phyloP scores from a whole-genome alignment of 768 basidiomycete species.

The Panaeolus cyanescens region DNA sequence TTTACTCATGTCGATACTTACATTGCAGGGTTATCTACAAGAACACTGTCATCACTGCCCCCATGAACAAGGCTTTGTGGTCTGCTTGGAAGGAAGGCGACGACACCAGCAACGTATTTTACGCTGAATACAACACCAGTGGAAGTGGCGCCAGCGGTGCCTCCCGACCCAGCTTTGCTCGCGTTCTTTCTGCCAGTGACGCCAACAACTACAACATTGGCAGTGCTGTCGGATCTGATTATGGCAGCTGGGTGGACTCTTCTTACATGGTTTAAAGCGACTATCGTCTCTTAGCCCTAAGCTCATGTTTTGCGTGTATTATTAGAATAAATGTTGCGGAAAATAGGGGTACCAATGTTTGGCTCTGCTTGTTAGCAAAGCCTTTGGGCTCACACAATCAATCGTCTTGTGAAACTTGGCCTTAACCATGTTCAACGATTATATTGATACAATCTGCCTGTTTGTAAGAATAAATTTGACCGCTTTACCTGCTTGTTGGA shows the following conservation, averaged over 20 bases:
- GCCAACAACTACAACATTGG: conserved; percentile 41
- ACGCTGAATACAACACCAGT: conserved; percentile 47
- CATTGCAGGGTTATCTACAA: conserved; percentile 47
- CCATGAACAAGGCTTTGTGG: conserved; percentile 46
- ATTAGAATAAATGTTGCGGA: too few relatives aligned
- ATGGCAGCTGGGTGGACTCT: conserved; percentile 45
- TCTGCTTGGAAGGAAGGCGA: conserved; percentile 43
- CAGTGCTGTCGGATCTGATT: conserved; percentile 49
- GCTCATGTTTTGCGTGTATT: too few relatives aligned
- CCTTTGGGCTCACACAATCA: neutral
- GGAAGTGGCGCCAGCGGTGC: conserved; percentile 38
- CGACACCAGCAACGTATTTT: conserved; percentile 43
- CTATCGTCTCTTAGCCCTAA: too few relatives aligned
- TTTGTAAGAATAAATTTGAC: too few relatives aligned
- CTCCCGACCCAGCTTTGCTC: conserved; percentile 41
- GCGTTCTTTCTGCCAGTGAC: conserved; percentile 35
- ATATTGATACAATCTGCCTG: too few relatives aligned
- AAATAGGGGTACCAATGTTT: neutral
- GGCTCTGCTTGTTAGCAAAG: neutral
- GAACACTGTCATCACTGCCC: conserved; percentile 41
- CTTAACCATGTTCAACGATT: neutral
- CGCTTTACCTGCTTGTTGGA: neutral
- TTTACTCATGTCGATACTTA: neutral
- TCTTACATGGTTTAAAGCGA: conserved; percentile 37
- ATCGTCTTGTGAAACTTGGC: neutral